Base-by-base conservation (phyloP, 257 asterid genomes). In the Solanum commersonii region DNA sequence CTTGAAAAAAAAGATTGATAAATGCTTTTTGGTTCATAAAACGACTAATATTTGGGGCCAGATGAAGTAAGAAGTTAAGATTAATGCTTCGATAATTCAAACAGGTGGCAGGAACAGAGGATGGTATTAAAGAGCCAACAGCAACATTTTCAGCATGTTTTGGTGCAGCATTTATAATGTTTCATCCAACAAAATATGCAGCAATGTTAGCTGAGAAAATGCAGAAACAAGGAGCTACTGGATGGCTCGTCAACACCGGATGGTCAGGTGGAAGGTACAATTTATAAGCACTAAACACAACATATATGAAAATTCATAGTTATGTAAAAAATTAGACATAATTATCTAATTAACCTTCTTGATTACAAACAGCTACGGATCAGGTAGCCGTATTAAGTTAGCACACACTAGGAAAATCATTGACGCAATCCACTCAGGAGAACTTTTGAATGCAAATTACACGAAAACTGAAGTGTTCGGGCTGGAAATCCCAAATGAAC, bases 51-150 rank as follows among this genome's bases (percentile, higher is more conserved):
- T 68, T 68, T 68, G 22, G 37, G 37, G 33, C 18, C 11, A 5
- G 35, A 5, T 2, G 72, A 25, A 65, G 16, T 65, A 65, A 5
- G 73, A 67, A 0, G 73, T 11, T 25, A 11, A 67, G 20, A 67
- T 67, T 67, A 70, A 14, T 70, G 1, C 38, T 29, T 70, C 23
- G 4, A 70, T 4, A 15, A 86, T 34, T 63, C 63, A 44, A 88
- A 46, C 68, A 96, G 99, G 98, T 96, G 29, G 99, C 99, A 16
- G 99, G 99, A 85, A 96, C 99, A 4, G 99, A 94, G 90, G 98
- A 95, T 34, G 99, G 98, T 15, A 94, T 96, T 85, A 96, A 96
- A 90, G 99, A 96, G 91, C 99, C 99, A 3, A 92, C 98, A 0
- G 97, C 99, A 4, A 96, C 98, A 27, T 96, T 96, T 84, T 96